phyloP scores from a whole-genome alignment of 805 yeast species.

The Yarrowia sp. region DNA sequence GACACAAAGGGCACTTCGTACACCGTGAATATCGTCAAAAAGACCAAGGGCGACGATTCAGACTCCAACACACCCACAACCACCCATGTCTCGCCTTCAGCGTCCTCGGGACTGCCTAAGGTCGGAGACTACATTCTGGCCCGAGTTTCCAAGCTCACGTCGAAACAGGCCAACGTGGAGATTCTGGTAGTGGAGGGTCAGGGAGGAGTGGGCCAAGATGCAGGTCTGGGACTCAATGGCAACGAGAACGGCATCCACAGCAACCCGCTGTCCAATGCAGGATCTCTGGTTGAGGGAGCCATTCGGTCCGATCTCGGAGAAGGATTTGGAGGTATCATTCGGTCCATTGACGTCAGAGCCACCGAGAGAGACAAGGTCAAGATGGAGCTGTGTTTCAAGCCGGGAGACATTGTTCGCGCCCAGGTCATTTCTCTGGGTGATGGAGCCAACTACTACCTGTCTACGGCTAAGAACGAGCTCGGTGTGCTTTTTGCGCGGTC shows the following conservation, averaged over 20 bases:
- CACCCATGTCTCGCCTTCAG: slow-evolving; percentile 40
- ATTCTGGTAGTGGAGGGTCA: slow-evolving; percentile 71
- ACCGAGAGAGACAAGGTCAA: slow-evolving; percentile 90
- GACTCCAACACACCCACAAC: slow-evolving; percentile 12
- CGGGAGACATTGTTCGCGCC: slow-evolving; percentile 93
- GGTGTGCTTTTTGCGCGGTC: slow-evolving; percentile 91
- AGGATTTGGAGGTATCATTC: slow-evolving; percentile 82
- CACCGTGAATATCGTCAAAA: slow-evolving; percentile 26
- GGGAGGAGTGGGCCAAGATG: slow-evolving; percentile 62
- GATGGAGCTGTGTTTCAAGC: slow-evolving; percentile 77
- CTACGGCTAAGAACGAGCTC: slow-evolving; percentile 87
- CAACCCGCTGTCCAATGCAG: slow-evolving; percentile 45
- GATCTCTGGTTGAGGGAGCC: slow-evolving; percentile 40
- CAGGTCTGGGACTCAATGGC: slow-evolving; percentile 71
- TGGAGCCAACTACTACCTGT: slow-evolving; percentile 86
- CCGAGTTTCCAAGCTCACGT: slow-evolving; percentile 68
- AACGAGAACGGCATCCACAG: slow-evolving; percentile 47
- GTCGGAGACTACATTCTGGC: slow-evolving; percentile 86
- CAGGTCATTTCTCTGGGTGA: slow-evolving; percentile 85
- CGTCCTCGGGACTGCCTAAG: slow-evolving; percentile 62
- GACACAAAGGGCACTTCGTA: slow-evolving; percentile 35
- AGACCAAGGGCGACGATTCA: slow-evolving; percentile 11
- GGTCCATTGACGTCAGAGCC: slow-evolving; percentile 87
- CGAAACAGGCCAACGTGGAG: slow-evolving; percentile 78
- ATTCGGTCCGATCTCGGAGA: slow-evolving; percentile 71